These are phyloP conservation scores for Colletotrichum sublineola DNA, from an alignment of 2,329 filamentous ascomycete species.

Conservation along the genomic window DNA sequence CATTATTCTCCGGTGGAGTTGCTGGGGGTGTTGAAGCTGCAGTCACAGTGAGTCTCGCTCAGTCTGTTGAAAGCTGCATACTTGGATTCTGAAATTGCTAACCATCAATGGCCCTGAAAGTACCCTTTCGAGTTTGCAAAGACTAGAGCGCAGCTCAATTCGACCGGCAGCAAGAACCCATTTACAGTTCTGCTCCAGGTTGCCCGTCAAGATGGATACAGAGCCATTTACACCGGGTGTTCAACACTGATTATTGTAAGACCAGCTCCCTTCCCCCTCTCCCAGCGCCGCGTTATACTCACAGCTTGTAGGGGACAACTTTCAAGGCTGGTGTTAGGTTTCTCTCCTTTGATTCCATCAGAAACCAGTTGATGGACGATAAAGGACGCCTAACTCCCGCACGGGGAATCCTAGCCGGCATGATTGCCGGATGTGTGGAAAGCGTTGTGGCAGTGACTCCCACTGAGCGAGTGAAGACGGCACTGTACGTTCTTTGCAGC, in stretches of 20 bases:
- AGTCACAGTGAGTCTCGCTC: slow-evolving; percentile 55
- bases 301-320: slow-evolving; percentile 62
- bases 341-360: slow-evolving; percentile 75
- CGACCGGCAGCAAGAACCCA: slow-evolving; percentile 63
- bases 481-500: slow-evolving; percentile 55
- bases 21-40: slow-evolving; percentile 67
- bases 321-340: slow-evolving; percentile 77
- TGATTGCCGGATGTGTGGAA: slow-evolving; percentile 73
- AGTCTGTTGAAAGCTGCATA: neutral
- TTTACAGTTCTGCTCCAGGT: slow-evolving; percentile 68
- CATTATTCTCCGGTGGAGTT: slow-evolving; percentile 62
- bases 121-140: slow-evolving; percentile 79
- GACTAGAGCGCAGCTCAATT: slow-evolving; percentile 70
- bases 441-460: slow-evolving; percentile 76
- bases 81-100: neutral
- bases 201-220: slow-evolving; percentile 66
- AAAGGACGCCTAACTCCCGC: slow-evolving; percentile 68
- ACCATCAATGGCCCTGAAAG: slow-evolving; percentile 45
- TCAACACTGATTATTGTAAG: slow-evolving; percentile 65
- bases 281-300: neutral
- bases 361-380: slow-evolving; percentile 67
- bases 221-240: slow-evolving; percentile 74
- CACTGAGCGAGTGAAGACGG: slow-evolving; percentile 77
- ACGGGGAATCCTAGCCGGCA: slow-evolving; percentile 72
- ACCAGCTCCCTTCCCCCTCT: neutral